Base-by-base conservation (phyloP, 108 stramenopile genomes). In the Fistulifera pelliculosa region DNA sequence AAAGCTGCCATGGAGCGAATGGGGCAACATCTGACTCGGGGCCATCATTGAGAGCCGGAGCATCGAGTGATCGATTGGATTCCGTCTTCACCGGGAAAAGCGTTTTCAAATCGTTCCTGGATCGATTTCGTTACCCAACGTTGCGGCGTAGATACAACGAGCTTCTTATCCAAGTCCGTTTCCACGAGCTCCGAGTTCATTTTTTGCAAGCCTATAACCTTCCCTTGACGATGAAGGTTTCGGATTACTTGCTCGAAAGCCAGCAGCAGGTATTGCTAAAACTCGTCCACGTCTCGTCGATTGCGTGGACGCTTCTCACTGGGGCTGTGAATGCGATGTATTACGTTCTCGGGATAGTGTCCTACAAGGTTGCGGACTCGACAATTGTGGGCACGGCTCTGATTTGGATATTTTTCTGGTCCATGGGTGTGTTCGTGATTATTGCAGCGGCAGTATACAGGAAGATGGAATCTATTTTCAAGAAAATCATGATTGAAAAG, bases 131-230 rank as follows among this genome's bases (percentile, higher is more conserved):
- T 13, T 38, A 71, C 42, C 72, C 79, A n/a, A 41, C 56, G 6
- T 40, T 77, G 35, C 38, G 56, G 22, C 38, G 63, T 16, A 62
- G 64, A 27, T 81, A 77, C 55, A 44, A 75, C 28, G 53, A 62
- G 17, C 57, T 94, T 12, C 65, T 89, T 16, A 70, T 87, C 0
- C 86, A 85, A 55, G 73, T 90, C 16, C 74, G 81, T 18, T 94
- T 88, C 55, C 92, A 94, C 55, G 79, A 89, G 58, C 66, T 94
- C 7, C 80, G 87, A 3, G 59, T 79, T 21, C 83, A 94, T 44
- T 90, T 94, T 47, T 68, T 94, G 56, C 66, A 83, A 51, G 52
- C 68, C 35, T 79, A 94, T 56, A 66, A 83, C 17, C 56, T 94
- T 11, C 79, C 83, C 1, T 56, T 75, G 3, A 83, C 69, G 26